These are phyloP conservation scores for Adansonia grandidieri DNA, from an alignment of 441 rosid genomes.

Conservation along the genomic window DNA sequence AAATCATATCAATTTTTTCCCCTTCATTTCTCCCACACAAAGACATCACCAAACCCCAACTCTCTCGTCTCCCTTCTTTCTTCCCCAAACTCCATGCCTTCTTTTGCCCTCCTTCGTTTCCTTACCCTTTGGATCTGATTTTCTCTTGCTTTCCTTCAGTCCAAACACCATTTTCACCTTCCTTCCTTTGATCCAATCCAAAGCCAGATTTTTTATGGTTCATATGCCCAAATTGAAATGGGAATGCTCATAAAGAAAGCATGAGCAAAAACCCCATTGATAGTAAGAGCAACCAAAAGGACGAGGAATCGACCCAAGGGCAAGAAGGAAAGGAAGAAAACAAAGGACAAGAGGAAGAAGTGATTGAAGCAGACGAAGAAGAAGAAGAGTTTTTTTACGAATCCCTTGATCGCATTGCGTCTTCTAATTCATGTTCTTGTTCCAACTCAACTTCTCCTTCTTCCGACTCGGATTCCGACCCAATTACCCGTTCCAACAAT, in stretches of 20 bases:
- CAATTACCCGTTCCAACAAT: slow-evolving; percentile 40
- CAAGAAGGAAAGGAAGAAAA: slow-evolving; percentile 31
- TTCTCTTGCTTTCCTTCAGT: slow-evolving; percentile 30
- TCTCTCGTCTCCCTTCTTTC: slow-evolving; percentile 35
- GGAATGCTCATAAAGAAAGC: slow-evolving; percentile 50
- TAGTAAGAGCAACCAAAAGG: slow-evolving; percentile 22
- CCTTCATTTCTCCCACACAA: slow-evolving; percentile 34
- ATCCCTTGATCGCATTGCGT: slow-evolving; percentile 84
- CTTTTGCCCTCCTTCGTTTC: slow-evolving; percentile 30
- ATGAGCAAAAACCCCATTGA: slow-evolving; percentile 35
- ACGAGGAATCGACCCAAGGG: not conserved
- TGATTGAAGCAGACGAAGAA: slow-evolving; percentile 25
- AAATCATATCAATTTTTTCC: too few species aligned
- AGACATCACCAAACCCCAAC: slow-evolving; percentile 50
- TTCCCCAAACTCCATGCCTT: slow-evolving; percentile 23
- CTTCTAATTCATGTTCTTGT: slow-evolving; percentile 58
- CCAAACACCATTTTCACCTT: slow-evolving; percentile 31
- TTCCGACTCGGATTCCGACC: slow-evolving; percentile 59
- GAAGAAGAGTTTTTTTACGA: slow-evolving; percentile 80
- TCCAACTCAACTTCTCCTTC: slow-evolving; percentile 65
- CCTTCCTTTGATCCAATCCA: slow-evolving; percentile 28
- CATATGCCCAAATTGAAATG: slow-evolving; percentile 38
- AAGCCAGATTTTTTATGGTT: slow-evolving; percentile 30
- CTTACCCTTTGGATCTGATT: slow-evolving; percentile 64
- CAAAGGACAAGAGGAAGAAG: slow-evolving; percentile 5